Evolutionary conservation across 208 protist species (phyloP), one percentile per base, ranked within the genome.

Genomic region (Leptomonas pyrrhocoris): DNA sequence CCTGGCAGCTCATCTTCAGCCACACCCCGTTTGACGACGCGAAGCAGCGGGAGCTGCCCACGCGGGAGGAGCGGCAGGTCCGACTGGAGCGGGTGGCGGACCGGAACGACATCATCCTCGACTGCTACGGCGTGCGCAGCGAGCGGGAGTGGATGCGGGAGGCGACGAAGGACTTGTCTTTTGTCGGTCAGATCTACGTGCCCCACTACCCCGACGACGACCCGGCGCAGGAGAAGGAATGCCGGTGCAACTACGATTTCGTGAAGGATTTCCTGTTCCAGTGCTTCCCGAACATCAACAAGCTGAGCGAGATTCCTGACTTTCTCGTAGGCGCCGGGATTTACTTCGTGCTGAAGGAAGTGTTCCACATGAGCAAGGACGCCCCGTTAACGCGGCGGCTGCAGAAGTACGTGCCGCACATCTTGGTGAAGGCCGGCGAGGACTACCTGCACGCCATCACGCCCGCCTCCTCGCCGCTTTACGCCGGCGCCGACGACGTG

Each of bases 1-100:
- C 92, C n/a, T 96, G 92, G 92, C 86, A 93, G 73, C 79, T 96
- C 57, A 90, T 96, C 60, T 96, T 96, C 72, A 94, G 88, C 54
- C 92, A 95, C 80, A 95, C 92, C 0, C 85, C 89, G 30, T 91
- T 94, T 69, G 92, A 96, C 63, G 89, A 94, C 69, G 86, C 83
- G 68, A 96, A 95, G 84, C 92, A 96, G 79, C 76, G 81, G 2
- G 82, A 90, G 81, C 81, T 94, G 27, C 72, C 69, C 25, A 86
- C 82, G 25, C 58, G 51, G 8, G 88, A 95, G 43, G 88, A 96
- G 53, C 81, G 81, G 21, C 73, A 80, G 45, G 77, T 78, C 3
- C 81, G 92, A 7, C 68, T 94, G 36, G 79, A 92, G 53, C 89
- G 92, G 23, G 92, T 96, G 40, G 78, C 85, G 63, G 86, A 95